phyloP scores from a whole-genome alignment of 768 basidiomycete genomes.

The Russula compacta region DNA sequence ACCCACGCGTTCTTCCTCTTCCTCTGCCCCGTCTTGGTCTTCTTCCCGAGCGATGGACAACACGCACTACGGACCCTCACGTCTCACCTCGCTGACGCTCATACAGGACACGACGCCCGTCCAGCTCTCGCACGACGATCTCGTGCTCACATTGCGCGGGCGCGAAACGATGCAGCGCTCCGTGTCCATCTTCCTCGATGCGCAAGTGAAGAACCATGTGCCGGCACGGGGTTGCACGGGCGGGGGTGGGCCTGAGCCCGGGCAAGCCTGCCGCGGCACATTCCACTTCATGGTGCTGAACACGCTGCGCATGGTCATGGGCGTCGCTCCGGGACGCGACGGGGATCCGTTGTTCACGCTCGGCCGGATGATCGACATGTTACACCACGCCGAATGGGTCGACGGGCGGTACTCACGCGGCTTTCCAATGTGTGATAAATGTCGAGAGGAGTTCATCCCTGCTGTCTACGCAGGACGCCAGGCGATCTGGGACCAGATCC shows the following conservation, averaged over 20 bases:
- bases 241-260: not conserved
- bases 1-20: not conserved
- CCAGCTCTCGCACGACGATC: slow-evolving; percentile 32
- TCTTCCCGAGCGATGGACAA: not conserved
- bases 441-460: slow-evolving; percentile 39
- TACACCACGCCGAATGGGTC: slow-evolving; percentile 59
- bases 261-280: slow-evolving; percentile 49
- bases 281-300: slow-evolving; percentile 74
- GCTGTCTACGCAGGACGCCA: slow-evolving; percentile 38
- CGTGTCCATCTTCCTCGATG: slow-evolving; percentile 50
- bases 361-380: slow-evolving; percentile 60
- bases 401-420: slow-evolving; percentile 46
- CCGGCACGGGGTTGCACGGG: slow-evolving; percentile 41
- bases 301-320: slow-evolving; percentile 57
- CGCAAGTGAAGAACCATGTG: slow-evolving; percentile 41
- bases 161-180: slow-evolving; percentile 57
- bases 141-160: slow-evolving; percentile 43
- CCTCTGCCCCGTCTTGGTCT: too few species aligned
- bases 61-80: slow-evolving; percentile 1
- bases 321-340: slow-evolving; percentile 62
- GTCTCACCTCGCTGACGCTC: slow-evolving; percentile 5
- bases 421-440: slow-evolving; percentile 44
- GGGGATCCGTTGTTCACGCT: slow-evolving; percentile 68
- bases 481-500: slow-evolving; percentile 54
- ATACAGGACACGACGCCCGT: slow-evolving; percentile 11